phyloP scores from a whole-genome alignment of 2,329 filamentous ascomycete species.

The Gremmenia infestans region DNA sequence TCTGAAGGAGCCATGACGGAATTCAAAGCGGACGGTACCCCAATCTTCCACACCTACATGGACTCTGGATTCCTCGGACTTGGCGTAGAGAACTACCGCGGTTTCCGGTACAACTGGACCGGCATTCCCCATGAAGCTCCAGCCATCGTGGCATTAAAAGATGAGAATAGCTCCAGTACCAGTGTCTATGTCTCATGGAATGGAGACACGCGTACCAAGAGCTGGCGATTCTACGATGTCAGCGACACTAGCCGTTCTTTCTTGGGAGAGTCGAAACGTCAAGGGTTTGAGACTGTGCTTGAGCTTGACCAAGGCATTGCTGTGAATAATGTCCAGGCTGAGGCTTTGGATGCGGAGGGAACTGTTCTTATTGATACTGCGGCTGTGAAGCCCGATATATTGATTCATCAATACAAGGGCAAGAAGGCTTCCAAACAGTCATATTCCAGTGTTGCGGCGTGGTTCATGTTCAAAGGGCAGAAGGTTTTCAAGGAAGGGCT shows the following conservation, averaged over 20 bases:
- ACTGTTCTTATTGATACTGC: conserved; percentile 6
- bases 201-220: conserved; percentile 42
- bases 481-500: background rate
- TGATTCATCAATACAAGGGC: conserved; percentile 9
- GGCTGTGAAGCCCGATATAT: conserved; percentile 4
- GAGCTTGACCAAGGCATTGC: background rate
- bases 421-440: background rate
- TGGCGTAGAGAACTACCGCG: conserved; percentile 36
- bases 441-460: background rate
- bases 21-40: conserved; percentile 28
- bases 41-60: conserved; percentile 37
- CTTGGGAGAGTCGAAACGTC: conserved; percentile 36
- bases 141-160: conserved; percentile 33
- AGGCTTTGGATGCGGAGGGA: conserved; percentile 10
- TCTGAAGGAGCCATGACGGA: conserved; percentile 21
- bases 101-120: conserved; percentile 37
- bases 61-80: conserved; percentile 29
- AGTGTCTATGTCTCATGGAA: conserved; percentile 51
- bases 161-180: conserved; percentile 27
- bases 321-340: conserved; percentile 9
- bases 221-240: conserved; percentile 44
- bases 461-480: background rate
- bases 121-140: conserved; percentile 34
- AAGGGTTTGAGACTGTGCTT: conserved; percentile 39
- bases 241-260: conserved; percentile 32